Percentiles rank a stretch among this genome's conserved stretches.
Evolutionary conservation across 148 eudicot species (phyloP).

Genomic region (Talinum fruticosum): DNA sequence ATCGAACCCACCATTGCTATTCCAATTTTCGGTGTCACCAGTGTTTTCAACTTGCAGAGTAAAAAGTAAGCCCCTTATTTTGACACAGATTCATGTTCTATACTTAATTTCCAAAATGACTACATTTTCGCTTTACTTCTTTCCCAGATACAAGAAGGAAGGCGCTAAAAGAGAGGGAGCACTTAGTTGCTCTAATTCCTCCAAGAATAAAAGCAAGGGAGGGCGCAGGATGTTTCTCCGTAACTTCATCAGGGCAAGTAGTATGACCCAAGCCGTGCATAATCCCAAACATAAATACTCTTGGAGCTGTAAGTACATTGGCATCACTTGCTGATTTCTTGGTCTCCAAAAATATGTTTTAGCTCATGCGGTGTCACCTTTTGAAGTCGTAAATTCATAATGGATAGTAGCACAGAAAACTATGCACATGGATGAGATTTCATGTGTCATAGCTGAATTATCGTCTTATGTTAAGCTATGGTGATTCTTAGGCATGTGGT

Average conservation of each 20-base stretch:
- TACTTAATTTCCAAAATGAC: background rate
- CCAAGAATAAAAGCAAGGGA: background rate
- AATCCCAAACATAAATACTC: background rate
- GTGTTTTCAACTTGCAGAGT: too few relatives aligned
- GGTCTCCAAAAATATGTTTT: too few relatives aligned
- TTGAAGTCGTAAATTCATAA: background rate
- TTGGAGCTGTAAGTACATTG: conserved; percentile 6
- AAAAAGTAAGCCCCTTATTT: background rate
- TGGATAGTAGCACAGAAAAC: too few relatives aligned
- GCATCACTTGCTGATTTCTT: background rate
- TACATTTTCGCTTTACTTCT: background rate
- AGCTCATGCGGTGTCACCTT: background rate
- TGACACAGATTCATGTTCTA: background rate
- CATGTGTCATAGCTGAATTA: background rate
- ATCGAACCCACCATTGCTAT: too few relatives aligned
- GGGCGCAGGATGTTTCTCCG: background rate
- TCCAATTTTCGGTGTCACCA: background rate
- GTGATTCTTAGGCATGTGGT: background rate
- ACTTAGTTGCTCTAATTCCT: background rate
- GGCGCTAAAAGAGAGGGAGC: background rate
- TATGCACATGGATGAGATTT: background rate
- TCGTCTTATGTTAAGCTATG: background rate
- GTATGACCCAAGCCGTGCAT: background rate
- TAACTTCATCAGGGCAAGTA: background rate
- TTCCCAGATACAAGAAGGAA: background rate